Percentiles rank a stretch among this genome's conserved stretches.
phyloP scores from a whole-genome alignment of 2,329 filamentous ascomycete species.

The Claviceps africana region DNA sequence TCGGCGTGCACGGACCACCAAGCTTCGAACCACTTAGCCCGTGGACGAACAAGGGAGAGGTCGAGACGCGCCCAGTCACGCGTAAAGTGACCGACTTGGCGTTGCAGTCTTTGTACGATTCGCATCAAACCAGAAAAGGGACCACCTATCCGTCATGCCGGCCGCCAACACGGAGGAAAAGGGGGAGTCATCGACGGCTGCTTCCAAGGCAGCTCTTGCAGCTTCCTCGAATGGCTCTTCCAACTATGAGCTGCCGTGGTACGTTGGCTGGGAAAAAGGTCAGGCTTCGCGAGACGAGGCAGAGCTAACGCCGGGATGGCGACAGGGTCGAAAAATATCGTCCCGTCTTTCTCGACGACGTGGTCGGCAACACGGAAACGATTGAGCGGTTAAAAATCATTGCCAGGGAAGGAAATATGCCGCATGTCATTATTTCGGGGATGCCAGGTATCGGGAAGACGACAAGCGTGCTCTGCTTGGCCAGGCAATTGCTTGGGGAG shows the following conservation, averaged over 20 bases:
- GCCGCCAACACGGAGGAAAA: slow-evolving; percentile 33
- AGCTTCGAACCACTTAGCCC: background rate
- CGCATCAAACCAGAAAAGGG: slow-evolving; percentile 5
- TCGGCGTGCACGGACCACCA: slow-evolving; percentile 16
- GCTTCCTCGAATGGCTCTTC: slow-evolving; percentile 34
- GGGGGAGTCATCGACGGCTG: slow-evolving; percentile 48
- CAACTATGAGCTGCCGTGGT: slow-evolving; percentile 72
- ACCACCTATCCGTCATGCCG: slow-evolving; percentile 35
- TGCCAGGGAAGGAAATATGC: slow-evolving; percentile 97
- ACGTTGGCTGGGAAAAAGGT: slow-evolving; percentile 7
- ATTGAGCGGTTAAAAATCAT: slow-evolving; percentile 97
- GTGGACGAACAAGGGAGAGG: slow-evolving; percentile 1
- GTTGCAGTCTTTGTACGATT: slow-evolving; percentile 7
- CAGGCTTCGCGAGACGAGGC: background rate
- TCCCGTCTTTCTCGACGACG: slow-evolving; percentile 85
- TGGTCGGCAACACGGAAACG: slow-evolving; percentile 95
- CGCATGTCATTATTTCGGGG: slow-evolving; percentile 96
- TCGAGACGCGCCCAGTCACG: slow-evolving; percentile 21
- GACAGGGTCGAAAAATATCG: slow-evolving; percentile 95
- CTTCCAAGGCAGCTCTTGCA: slow-evolving; percentile 40
- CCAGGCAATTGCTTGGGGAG: slow-evolving; percentile 79
- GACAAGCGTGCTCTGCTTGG: slow-evolving; percentile 84
- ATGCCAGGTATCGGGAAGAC: slow-evolving; percentile 99
- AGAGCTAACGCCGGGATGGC: background rate
- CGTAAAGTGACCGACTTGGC: slow-evolving; percentile 21